Evolutionary conservation across 805 yeast genomes (phyloP).

Genomic region (Komagataella mondaviorum): DNA sequence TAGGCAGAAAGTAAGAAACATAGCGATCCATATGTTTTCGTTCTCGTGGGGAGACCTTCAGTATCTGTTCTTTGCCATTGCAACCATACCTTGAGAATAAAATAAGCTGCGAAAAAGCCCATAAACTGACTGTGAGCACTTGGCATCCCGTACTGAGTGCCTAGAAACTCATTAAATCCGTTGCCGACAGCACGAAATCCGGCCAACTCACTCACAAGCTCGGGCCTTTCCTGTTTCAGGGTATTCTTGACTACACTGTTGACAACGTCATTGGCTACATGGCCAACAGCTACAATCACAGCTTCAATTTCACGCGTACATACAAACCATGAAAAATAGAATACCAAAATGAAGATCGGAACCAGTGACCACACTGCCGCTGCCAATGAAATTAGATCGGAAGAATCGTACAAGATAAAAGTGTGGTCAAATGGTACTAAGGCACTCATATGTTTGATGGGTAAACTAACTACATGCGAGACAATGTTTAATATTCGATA

Average conservation of each 20-base stretch:
- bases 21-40: slow-evolving; percentile 16
- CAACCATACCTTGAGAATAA: slow-evolving; percentile 26
- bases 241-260: slow-evolving; percentile 56
- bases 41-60: slow-evolving; percentile 11
- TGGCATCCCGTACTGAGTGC: slow-evolving; percentile 88
- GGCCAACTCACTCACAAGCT: slow-evolving; percentile 6
- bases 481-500: no score
- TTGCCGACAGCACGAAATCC: slow-evolving; percentile 3
- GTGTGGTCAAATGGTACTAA: slow-evolving; percentile 71
- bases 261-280: slow-evolving; percentile 58
- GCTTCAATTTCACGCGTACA: slow-evolving; percentile 79
- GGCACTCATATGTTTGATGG: background rate
- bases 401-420: slow-evolving; percentile 64
- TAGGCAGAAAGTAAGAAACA: slow-evolving; percentile 16
- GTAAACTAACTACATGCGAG: background rate
- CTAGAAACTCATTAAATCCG: slow-evolving; percentile 17
- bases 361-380: slow-evolving; percentile 65
- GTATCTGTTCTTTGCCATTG: slow-evolving; percentile 21
- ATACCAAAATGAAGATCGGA: slow-evolving; percentile 69
- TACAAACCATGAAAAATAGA: slow-evolving; percentile 75
- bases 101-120: slow-evolving; percentile 66
- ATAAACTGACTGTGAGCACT: slow-evolving; percentile 93
- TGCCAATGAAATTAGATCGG: slow-evolving; percentile 41
- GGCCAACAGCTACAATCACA: slow-evolving; percentile 74
- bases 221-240: slow-evolving; percentile 66